These are phyloP conservation scores for Thermomucor indicae-seudaticae DNA, from an alignment of 371 early-diverging fungal species.

Conservation along the genomic window DNA sequence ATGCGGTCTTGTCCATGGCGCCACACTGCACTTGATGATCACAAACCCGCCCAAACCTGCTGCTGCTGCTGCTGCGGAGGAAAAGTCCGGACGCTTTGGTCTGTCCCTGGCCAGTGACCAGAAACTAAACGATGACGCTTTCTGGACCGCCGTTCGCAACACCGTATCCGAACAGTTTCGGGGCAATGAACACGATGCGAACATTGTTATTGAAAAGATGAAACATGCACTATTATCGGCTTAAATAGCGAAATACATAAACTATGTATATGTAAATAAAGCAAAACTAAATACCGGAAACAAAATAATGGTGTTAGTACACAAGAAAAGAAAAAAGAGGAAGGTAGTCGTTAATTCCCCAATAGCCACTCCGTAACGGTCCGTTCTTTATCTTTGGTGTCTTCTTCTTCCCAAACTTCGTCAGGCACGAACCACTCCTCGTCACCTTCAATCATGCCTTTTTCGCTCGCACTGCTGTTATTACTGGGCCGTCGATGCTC, in stretches of 20 bases:
- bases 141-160: conserved; percentile 29
- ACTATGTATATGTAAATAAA: background rate
- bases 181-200: conserved; percentile 6
- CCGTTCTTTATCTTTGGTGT: conserved; percentile 4
- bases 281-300: background rate
- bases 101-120: conserved; percentile 24
- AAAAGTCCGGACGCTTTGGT: conserved; percentile 19
- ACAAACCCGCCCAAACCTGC: conserved; percentile 37
- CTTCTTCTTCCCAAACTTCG: conserved; percentile 11
- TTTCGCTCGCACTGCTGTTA: conserved; percentile 1
- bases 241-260: background rate
- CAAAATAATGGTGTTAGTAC: too few species aligned
- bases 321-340: background rate
- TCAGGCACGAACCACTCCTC: conserved; percentile 12
- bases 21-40: conserved; percentile 50
- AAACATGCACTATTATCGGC: background rate
- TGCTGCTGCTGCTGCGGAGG: conserved; percentile 7
- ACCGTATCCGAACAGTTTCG: conserved; percentile 8
- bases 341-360: conserved; percentile 1
- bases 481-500: background rate
- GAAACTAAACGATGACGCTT: conserved; percentile 22
- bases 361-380: conserved; percentile 10
- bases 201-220: conserved; percentile 9
- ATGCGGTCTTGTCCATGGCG: conserved; percentile 37
- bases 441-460: conserved; percentile 10